phyloP scores from a whole-genome alignment of 2,329 filamentous ascomycete species.

The Trichoderma cornu-damae region DNA sequence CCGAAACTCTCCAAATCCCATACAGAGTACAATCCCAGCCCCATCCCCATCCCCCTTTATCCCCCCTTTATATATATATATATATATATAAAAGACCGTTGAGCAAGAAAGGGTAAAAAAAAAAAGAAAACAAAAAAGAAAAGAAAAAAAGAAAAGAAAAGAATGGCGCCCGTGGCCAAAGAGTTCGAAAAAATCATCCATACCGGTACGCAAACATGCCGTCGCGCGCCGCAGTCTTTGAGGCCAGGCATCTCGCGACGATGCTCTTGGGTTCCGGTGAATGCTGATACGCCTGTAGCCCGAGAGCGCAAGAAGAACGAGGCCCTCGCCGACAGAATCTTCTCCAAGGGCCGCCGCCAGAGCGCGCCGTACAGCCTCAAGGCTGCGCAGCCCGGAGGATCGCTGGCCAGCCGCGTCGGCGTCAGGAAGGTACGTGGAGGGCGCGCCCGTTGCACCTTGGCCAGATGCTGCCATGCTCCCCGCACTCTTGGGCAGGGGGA shows the following conservation, averaged over 20 bases:
- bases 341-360: conserved; percentile 55
- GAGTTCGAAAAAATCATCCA: conserved; percentile 54
- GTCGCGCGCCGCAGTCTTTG: not conserved
- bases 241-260: conserved; percentile 43
- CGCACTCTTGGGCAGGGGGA: too few species aligned
- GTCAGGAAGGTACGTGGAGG: conserved; percentile 58
- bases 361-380: conserved; percentile 51
- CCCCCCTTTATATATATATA: too few species aligned
- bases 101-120: too few species aligned
- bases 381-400: conserved; percentile 40
- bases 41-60: too few species aligned
- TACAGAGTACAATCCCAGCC: too few species aligned
- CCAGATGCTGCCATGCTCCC: too few species aligned
- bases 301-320: conserved; percentile 68
- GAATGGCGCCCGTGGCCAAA: conserved; percentile 41
- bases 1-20: too few species aligned
- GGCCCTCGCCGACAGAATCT: conserved; percentile 65
- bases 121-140: too few species aligned
- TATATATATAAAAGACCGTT: too few species aligned
- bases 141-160: too few species aligned
- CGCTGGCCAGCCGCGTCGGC: conserved; percentile 66
- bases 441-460: not conserved
- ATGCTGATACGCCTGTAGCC: conserved; percentile 35
- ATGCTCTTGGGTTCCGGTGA: conserved; percentile 34
- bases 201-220: conserved; percentile 38